These are phyloP conservation scores for Metschnikowia hibisci DNA, from an alignment of 805 yeast genomes.

Conservation along the genomic window DNA sequence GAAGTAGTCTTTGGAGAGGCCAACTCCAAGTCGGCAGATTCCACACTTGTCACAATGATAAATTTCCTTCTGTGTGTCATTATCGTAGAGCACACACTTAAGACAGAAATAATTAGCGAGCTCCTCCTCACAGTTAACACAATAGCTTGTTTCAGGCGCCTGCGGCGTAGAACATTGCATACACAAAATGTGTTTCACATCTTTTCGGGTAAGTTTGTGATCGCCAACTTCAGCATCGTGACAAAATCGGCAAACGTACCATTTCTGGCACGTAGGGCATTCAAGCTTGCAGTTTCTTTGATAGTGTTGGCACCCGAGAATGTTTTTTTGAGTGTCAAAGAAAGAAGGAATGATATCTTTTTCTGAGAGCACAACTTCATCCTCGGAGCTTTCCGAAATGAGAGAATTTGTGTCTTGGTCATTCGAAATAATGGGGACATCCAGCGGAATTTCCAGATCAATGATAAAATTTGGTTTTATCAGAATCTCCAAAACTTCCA, in stretches of 20 bases:
- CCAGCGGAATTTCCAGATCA: neutral
- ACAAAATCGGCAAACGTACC: slow-evolving; percentile 83
- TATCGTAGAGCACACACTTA: slow-evolving; percentile 78
- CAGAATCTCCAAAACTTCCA: neutral
- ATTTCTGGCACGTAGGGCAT: slow-evolving; percentile 67
- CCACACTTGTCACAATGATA: slow-evolving; percentile 94
- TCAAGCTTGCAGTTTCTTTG: slow-evolving; percentile 79
- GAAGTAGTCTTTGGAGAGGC: slow-evolving; percentile 82
- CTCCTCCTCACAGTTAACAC: slow-evolving; percentile 61
- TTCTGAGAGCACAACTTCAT: slow-evolving; percentile 45
- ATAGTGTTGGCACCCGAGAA: slow-evolving; percentile 80
- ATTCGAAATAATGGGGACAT: neutral
- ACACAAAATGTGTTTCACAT: slow-evolving; percentile 69
- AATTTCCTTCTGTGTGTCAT: slow-evolving; percentile 71
- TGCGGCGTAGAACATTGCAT: slow-evolving; percentile 79
- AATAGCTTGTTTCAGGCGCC: slow-evolving; percentile 59
- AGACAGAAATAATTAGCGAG: slow-evolving; percentile 77
- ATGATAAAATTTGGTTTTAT: slow-evolving; percentile 3
- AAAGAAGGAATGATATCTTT: slow-evolving; percentile 48
- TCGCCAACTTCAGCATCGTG: slow-evolving; percentile 67
- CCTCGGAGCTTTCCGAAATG: slow-evolving; percentile 20
- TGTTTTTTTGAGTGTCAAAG: slow-evolving; percentile 37
- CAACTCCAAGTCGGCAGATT: slow-evolving; percentile 85
- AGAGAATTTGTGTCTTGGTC: neutral
- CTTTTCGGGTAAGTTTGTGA: slow-evolving; percentile 50